Evolutionary conservation across 2,329 filamentous ascomycete species (phyloP).

Genomic region (Alternaria burnsii): DNA sequence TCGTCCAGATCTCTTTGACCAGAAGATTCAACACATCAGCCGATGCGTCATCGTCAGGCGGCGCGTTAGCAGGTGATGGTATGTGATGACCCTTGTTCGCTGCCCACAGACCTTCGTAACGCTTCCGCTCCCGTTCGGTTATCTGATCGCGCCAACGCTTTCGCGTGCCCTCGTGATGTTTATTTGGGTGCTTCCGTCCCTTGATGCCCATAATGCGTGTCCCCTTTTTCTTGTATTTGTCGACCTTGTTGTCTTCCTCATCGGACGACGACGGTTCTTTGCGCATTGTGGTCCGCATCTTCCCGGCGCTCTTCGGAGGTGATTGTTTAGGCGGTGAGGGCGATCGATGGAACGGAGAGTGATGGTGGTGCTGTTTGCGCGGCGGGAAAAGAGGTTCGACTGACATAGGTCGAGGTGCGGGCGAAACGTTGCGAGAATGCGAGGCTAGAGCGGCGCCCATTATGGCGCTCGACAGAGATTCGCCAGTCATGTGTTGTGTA

Average conservation of each 20-base stretch:
- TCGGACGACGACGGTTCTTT: constrained; percentile 55
- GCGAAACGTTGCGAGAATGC: constrained; percentile 63
- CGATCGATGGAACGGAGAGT: constrained; percentile 50
- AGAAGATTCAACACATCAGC: constrained; percentile 72
- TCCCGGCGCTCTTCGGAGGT: constrained; percentile 55
- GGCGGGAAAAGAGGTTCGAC: constrained; percentile 51
- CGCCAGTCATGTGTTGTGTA: constrained; percentile 63
- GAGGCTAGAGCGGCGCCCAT: constrained; percentile 75
- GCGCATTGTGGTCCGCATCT: constrained; percentile 72
- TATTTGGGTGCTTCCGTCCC: constrained; percentile 67
- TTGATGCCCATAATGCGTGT: constrained; percentile 63
- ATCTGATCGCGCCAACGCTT: constrained; percentile 80
- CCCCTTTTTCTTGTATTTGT: constrained; percentile 62
- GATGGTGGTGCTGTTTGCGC: constrained; percentile 51
- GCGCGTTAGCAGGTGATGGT: constrained; percentile 19
- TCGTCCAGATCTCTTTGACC: constrained; percentile 76
- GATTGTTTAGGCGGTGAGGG: constrained; percentile 49
- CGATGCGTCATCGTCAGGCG: constrained; percentile 37
- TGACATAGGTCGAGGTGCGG: constrained; percentile 41
- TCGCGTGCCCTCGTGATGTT: constrained; percentile 78
- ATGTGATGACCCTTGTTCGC: constrained; percentile 72
- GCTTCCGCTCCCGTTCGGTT: constrained; percentile 74
- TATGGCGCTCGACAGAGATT: constrained; percentile 76
- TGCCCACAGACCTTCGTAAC: constrained; percentile 86
- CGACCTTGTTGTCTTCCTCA: constrained; percentile 62